Conservation (phyloP, 208 protist species). For the Leishmania lainsoni region DNA sequence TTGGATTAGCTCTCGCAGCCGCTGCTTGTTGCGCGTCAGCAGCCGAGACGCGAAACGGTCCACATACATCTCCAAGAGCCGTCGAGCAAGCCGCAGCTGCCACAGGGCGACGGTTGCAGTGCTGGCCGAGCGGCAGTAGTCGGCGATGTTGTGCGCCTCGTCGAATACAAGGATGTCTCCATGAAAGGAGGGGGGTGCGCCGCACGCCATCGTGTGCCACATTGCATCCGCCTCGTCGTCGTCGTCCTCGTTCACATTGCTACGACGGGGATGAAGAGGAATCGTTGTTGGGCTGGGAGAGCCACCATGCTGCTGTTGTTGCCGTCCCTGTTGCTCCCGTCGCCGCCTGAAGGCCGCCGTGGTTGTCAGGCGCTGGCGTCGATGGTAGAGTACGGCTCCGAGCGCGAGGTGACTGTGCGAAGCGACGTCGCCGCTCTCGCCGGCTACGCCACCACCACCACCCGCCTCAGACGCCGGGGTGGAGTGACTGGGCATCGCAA, state of each 20-base stretch:
- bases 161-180: conserved; percentile 93
- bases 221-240: conserved; percentile 12
- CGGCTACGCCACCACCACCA: neutral
- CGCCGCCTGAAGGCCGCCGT: conserved; percentile 11
- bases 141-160: conserved; percentile 96
- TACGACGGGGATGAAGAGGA: neutral
- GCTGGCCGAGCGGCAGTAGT: conserved; percentile 90
- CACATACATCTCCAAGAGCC: conserved; percentile 70
- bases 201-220: conserved; percentile 23
- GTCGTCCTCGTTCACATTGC: neutral
- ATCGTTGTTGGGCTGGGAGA: neutral
- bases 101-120: conserved; percentile 40
- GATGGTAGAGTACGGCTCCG: conserved; percentile 32
- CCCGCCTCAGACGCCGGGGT: neutral
- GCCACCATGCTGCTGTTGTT: conserved; percentile 10
- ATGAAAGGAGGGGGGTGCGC: conserved; percentile 58
- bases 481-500: neutral
- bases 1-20: conserved; percentile 78
- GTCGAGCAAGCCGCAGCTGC: conserved; percentile 47
- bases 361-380: conserved; percentile 22
- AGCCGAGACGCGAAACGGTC: conserved; percentile 77
- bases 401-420: conserved; percentile 9
- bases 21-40: conserved; percentile 86
- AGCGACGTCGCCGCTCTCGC: neutral
- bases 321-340: neutral